Evolutionary conservation across 129 eudicot genomes (phyloP), one percentile per base, ranked within the genome.

Genomic region (Erigeron canadensis): DNA sequence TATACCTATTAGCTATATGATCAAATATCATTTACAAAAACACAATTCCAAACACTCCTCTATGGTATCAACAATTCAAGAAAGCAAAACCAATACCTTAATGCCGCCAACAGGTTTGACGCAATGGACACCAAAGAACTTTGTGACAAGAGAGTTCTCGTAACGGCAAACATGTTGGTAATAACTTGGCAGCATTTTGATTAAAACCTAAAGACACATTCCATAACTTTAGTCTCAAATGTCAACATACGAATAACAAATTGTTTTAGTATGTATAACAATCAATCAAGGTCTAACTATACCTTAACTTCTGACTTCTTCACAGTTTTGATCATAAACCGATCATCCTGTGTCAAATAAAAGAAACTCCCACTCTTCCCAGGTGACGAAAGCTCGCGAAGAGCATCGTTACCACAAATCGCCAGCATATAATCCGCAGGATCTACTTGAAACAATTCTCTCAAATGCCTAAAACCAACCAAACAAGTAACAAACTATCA

Each of bases 301-400:
- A 90, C 99, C 99, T 95, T 95, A 75, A 84, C 99, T 90, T 95
- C 99, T 12, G 97, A 90, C 74, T 95, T 95, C 85, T 88, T 95
- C 58, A 95, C 97, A 0, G 99, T 95, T 74, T 95, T 95, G 37
- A 95, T 95, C 96, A 95, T 95, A 63, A 95, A 90, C 44, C 97
- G 86, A 78, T 90, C 99, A 74, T 95, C 99, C 40, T 95, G 97
- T 19, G 99, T 95, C 19, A 95, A 70, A 81, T 90, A 95, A 83
- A 95, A 95, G 69, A 84, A 86, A 73, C 99, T 90, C 72, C 99
- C 99, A 70, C 99, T 95, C 81, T 95, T 95, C 71, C 99, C 99
- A 0, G 99, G 97, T 34, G 99, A 95, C 19, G 97, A 90, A 18
- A 90, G 96, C 85, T 95, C 99, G 23, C 99, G 82, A 21, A 95